Conservation (phyloP, 2,329 filamentous ascomycete species). For the Aspergillus sergii region DNA sequence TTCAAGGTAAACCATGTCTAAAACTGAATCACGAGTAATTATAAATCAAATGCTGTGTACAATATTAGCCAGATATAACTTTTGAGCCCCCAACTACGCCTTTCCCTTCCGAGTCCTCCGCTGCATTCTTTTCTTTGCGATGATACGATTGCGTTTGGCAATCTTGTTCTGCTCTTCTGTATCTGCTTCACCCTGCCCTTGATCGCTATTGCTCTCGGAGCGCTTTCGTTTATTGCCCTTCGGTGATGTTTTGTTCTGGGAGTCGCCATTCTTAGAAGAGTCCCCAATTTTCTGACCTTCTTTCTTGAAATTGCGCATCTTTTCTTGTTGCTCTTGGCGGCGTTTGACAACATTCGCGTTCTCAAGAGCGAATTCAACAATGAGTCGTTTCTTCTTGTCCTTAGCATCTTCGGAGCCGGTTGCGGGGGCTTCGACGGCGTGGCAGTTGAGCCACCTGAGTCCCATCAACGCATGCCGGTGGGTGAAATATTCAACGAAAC, state of each 20-base stretch:
- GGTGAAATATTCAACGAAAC: slow-evolving; percentile 94
- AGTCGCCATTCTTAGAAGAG: neutral
- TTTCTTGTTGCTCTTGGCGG: slow-evolving; percentile 50
- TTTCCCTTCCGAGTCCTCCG: slow-evolving; percentile 63
- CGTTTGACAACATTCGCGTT: slow-evolving; percentile 94
- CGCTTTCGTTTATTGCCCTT: slow-evolving; percentile 39
- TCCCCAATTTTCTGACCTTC: slow-evolving; percentile 19
- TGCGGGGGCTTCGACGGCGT: slow-evolving; percentile 51
- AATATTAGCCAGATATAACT: slow-evolving; percentile 14
- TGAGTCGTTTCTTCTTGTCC: slow-evolving; percentile 83
- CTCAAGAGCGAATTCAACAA: slow-evolving; percentile 97
- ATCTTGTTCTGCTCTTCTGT: slow-evolving; percentile 55
- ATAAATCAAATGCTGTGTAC: slow-evolving; percentile 13
- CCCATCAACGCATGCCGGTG: slow-evolving; percentile 96
- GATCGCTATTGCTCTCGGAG: slow-evolving; percentile 25
- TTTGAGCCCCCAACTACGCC: slow-evolving; percentile 21
- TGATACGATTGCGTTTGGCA: slow-evolving; percentile 72
- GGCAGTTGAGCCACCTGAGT: slow-evolving; percentile 88
- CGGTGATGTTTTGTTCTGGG: slow-evolving; percentile 14
- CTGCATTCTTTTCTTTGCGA: slow-evolving; percentile 79
- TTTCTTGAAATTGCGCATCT: slow-evolving; percentile 25
- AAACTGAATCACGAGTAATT: slow-evolving; percentile 8
- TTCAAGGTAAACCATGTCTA: neutral
- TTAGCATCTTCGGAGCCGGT: slow-evolving; percentile 40
- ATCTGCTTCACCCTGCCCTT: slow-evolving; percentile 25